Conservation (phyloP, 805 yeast genomes). For the Yarrowia phangngaensis region DNA sequence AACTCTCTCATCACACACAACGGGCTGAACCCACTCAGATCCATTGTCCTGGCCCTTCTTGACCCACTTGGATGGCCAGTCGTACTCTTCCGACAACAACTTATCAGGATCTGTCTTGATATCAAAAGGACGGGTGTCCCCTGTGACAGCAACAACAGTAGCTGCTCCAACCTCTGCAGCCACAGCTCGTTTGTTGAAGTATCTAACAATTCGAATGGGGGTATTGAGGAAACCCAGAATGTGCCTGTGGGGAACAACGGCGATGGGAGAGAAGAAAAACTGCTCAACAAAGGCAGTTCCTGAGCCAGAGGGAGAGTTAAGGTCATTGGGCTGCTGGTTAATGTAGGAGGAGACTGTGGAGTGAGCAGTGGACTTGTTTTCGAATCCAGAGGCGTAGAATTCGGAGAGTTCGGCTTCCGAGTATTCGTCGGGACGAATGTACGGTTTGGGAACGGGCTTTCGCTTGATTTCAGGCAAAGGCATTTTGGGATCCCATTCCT, state of each 20-base stretch:
- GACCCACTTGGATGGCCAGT: conserved; percentile 87
- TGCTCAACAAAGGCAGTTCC: conserved; percentile 20
- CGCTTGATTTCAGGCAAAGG: conserved; percentile 37
- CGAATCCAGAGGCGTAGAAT: conserved; percentile 43
- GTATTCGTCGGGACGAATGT: conserved; percentile 58
- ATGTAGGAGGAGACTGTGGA: conserved; percentile 28
- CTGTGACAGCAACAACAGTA: conserved; percentile 53
- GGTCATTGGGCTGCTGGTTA: conserved; percentile 17
- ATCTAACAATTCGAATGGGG: conserved; percentile 73
- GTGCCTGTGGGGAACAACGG: conserved; percentile 72
- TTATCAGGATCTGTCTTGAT: conserved; percentile 43
- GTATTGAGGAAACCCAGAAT: conserved; percentile 72
- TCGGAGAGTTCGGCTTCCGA: conserved; percentile 53
- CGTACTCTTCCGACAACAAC: conserved; percentile 63
- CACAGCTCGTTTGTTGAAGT: conserved; percentile 66
- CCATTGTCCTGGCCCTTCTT: conserved; percentile 63
- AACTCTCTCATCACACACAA: conserved; percentile 67
- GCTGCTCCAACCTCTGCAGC: conserved; percentile 61
- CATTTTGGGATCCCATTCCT: conserved; percentile 12
- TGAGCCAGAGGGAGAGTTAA: conserved; percentile 2
- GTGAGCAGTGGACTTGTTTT: conserved; percentile 36
- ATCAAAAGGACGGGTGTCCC: conserved; percentile 53
- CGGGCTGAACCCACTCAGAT: conserved; percentile 85
- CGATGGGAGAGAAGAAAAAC: conserved; percentile 52
- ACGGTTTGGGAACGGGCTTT: conserved; percentile 58